Base-by-base conservation (phyloP, 805 yeast species). In the Hagleromyces aurorensis region DNA sequence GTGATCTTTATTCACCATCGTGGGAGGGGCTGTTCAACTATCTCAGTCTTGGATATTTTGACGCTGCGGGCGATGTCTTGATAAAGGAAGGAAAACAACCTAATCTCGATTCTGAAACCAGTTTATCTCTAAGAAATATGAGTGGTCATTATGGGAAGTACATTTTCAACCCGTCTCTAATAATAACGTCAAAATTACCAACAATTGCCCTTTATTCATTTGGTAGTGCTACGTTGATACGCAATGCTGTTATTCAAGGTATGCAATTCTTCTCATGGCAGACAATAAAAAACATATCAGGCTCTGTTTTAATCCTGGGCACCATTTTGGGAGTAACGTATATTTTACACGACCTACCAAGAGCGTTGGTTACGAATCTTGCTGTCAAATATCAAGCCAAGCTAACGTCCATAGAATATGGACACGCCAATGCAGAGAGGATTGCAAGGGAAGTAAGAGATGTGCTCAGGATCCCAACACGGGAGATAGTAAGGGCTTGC, bases 1-100 rank as follows among this genome's bases (percentile, higher is more conserved):
- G 64, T n/a, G 96, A 91, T 57, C 76, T 86, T 43, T 64, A 87
- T 48, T 94, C 87, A 42, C 83, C 94, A 4, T 68, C 80, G 0
- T 52, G 74, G 37, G 80, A 76, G 21, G 71, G 79, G 3, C 69
- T 78, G 34, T 49, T 74, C 26, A 41, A 59, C 6, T 57, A 51
- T 28, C 24, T 57, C 20, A 40, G 49, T 20, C n/a, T n/a, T n/a
- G n/a, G n/a, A n/a, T n/a, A n/a, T n/a, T n/a, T n/a, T n/a, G n/a
- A n/a, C n/a, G n/a, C n/a, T n/a, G 51, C 57, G 48, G 48, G 55
- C 3, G 11, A 44, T 50, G 67, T 69, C 33, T 67, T 43, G 62
- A 73, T 40, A 6, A 32, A 32, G 28, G 38, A 16, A 21, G 34
- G 24, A 29, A 39, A 29, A 25, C 21, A 23, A 12, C 29, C 34